Percentiles rank a stretch among this genome's conserved stretches.
Evolutionary conservation across 306 rosid species (phyloP).

Genomic region (Luffa acutangula): DNA sequence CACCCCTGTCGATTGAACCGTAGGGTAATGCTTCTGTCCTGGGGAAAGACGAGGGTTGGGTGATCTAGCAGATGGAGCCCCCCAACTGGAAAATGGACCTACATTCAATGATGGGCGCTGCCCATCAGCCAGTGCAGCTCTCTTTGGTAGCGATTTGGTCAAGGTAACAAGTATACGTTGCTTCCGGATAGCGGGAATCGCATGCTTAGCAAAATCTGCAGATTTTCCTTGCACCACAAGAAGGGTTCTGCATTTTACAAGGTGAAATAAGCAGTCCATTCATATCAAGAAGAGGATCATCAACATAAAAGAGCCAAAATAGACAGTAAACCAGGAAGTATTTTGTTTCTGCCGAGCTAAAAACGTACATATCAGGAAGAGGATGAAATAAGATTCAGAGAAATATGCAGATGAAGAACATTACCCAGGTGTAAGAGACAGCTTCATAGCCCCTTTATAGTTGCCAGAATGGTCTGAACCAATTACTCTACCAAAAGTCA

Average conservation of each 20-base stretch:
- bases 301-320: background rate
- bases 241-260: slow-evolving; percentile 40
- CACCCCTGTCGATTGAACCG: slow-evolving; percentile 44
- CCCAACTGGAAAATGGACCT: slow-evolving; percentile 47
- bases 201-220: slow-evolving; percentile 58
- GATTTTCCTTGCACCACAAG: slow-evolving; percentile 72
- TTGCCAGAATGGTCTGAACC: slow-evolving; percentile 67
- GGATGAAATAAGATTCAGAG: background rate
- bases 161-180: slow-evolving; percentile 73
- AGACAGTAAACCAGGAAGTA: background rate
- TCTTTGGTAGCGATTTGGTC: slow-evolving; percentile 60
- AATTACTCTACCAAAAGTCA: slow-evolving; percentile 67
- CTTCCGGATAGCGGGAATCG: slow-evolving; percentile 67
- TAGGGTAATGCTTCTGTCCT: slow-evolving; percentile 54
- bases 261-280: slow-evolving; percentile 1
- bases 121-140: slow-evolving; percentile 35
- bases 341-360: background rate
- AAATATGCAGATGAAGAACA: background rate
- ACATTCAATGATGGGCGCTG: slow-evolving; percentile 34
- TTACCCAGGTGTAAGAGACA: slow-evolving; percentile 85
- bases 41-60: slow-evolving; percentile 55
- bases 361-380: background rate
- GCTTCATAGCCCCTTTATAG: slow-evolving; percentile 54
- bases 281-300: background rate
- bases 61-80: slow-evolving; percentile 53